Evolutionary conservation across 1,284 basidiomycete genomes (phyloP), one percentile per base, ranked within the genome.

Genomic region (Malassezia cuniculi): DNA sequence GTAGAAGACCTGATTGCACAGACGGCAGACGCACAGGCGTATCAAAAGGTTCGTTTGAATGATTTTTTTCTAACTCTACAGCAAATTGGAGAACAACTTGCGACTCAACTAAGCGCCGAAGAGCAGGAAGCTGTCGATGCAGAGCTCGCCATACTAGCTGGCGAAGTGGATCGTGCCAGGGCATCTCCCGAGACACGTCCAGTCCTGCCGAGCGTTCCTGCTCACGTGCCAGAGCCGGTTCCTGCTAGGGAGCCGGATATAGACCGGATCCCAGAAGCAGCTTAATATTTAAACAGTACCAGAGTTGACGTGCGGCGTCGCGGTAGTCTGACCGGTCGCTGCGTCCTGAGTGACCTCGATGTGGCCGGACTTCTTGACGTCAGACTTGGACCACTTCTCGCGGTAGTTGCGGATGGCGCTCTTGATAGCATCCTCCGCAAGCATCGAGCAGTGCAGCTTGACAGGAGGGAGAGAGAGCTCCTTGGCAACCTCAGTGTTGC

Each of bases 401-500:
- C 47, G 48, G 57, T 64, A 65, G 50, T 64, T 57, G 21, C 53
- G 48, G 46, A 66, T 70, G 12, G 69, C 69, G 10, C 63, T 59
- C 46, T 75, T 75, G 70, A 99, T 97, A 34, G 93, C 93, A 68
- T 97, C 93, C 71, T 99, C 93, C 22, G 90, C 90, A 47, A 95
- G 73, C 81, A 97, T 85, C 78, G 71, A 72, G 69, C 71, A 73
- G 55, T 74, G 72, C 15, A 74, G 69, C 71, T 99, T 99, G 65
- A 99, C 93, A 29, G 93, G 93, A 7, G 93, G 93, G 36, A 99
- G 72, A 34, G 57, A 60, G 21, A 66, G 57, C 39, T 95, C 89
- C 72, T 94, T 89, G 7, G 93, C 93, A 65, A 97, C 97, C 69
- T 97, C 93, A 6, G 90, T 97, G 74, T 99, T 99, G 72, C 89